These are phyloP conservation scores for Cudoniella acicularis DNA, from an alignment of 495 filamentous ascomycete genomes.

Conservation along the genomic window DNA sequence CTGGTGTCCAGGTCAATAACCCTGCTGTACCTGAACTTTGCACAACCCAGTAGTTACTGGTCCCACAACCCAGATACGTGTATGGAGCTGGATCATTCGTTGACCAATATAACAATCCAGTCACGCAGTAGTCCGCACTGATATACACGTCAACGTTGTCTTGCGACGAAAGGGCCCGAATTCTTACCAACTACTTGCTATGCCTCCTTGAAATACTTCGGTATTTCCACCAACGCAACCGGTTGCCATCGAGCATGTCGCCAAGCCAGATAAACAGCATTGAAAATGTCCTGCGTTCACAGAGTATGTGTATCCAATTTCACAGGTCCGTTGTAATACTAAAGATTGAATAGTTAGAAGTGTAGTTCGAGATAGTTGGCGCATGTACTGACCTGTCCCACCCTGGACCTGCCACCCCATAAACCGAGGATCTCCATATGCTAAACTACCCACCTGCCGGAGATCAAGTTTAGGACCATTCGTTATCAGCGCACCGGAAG, in stretches of 20 bases:
- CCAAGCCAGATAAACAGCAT: neutral
- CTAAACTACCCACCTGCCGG: neutral
- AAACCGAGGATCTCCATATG: neutral
- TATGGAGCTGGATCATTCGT: neutral
- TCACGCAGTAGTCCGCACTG: neutral
- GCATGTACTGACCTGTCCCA: neutral
- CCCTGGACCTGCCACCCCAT: neutral
- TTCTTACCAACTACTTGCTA: neutral
- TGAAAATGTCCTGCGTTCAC: neutral
- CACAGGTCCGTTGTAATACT: neutral
- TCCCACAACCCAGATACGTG: neutral
- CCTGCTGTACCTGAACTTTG: neutral
- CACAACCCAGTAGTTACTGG: neutral
- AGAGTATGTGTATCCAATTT: neutral
- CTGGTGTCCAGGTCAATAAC: neutral
- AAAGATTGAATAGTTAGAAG: neutral
- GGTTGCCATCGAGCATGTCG: neutral
- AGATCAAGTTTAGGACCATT: neutral
- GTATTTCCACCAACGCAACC: neutral
- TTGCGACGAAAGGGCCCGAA: neutral
- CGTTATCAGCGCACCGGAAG: neutral
- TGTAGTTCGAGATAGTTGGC: neutral
- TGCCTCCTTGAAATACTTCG: neutral
- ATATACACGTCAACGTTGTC: neutral
- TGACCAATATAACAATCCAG: neutral